Evolutionary conservation across 176 grass and related monocot species (phyloP), one percentile per base, ranked within the genome.

Genomic region (Musa schizocarpa): DNA sequence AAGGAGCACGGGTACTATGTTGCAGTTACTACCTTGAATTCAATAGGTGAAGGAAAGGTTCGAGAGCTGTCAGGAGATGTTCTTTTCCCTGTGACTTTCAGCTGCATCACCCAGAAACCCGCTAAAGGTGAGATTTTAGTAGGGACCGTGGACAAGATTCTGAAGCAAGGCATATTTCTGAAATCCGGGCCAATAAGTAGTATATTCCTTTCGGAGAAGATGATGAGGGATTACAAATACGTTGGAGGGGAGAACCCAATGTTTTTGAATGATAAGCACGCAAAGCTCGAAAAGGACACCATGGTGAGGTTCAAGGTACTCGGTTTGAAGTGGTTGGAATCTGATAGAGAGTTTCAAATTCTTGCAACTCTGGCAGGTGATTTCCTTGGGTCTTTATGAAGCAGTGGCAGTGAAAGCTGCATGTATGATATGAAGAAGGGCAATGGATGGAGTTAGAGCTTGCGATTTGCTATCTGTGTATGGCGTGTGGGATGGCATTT

Each of bases 1-100:
- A 99, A 99, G 71, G 91, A 94, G 79, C 91, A 99, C 56, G 95
- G 95, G 56, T 94, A 94, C 84, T 94, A 91, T 29, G 50, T 89
- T 19, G 95, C 84, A 1, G 87, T 99, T 9, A 89, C 82, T 51
- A 71, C 82, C 53, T 78, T 99, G 26, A 94, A 86, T 75, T 84
- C 66, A 0, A 85, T 99, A 56, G 84, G 81, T 2, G 95, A 99
- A 73, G 95, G 95, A 52, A 90, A 83, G 63, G 95, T 94, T 43
- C 83, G 88, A 52, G 78, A 90, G 53, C 76, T 93, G 52, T 89
- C 95, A 0, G 95, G 95, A 62, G 90, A 99, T 3, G 86, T 94
- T 63, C 82, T 94, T 68, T 99, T 99, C 73, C 90, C 91, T 1
- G 84, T 99, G 1, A 85, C 53, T 1, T 91, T 99, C 81, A 84